phyloP scores from a whole-genome alignment of 2,329 filamentous ascomycete genomes.

The Talaromyces sp. region DNA sequence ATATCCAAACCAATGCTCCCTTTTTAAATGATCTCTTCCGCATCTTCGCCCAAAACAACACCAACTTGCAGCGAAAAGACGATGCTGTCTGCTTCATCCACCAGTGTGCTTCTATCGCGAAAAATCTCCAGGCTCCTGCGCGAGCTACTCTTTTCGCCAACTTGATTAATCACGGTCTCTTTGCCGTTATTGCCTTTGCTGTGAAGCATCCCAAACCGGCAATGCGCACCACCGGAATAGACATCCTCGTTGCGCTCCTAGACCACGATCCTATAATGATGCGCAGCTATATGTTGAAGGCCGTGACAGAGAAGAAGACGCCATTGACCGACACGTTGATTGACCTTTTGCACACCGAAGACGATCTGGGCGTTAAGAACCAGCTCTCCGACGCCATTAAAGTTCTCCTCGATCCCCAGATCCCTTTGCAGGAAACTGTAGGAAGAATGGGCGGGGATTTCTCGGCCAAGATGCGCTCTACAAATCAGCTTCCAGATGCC shows the following conservation, averaged over 20 bases:
- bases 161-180: conserved; percentile 79
- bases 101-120: conserved; percentile 89
- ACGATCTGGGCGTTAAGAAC: conserved; percentile 88
- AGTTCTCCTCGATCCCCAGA: conserved; percentile 73
- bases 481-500: conserved; percentile 71
- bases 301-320: conserved; percentile 78
- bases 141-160: conserved; percentile 81
- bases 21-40: conserved; percentile 83
- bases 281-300: conserved; percentile 84
- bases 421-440: conserved; percentile 54
- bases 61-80: conserved; percentile 70
- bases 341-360: conserved; percentile 82
- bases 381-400: conserved; percentile 95
- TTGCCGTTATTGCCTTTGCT: conserved; percentile 87
- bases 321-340: conserved; percentile 89
- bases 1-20: conserved; percentile 72
- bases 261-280: conserved; percentile 96
- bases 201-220: conserved; percentile 77
- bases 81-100: conserved; percentile 95
- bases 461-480: conserved; percentile 55
- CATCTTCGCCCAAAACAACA: conserved; percentile 66
- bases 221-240: conserved; percentile 85
- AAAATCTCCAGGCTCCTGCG: conserved; percentile 81
- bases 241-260: conserved; percentile 88
- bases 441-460: conserved; percentile 61